Percentiles rank a stretch among this genome's conserved stretches.
Conservation (phyloP, 2,329 filamentous ascomycete genomes). For the Fusarium concolor region DNA sequence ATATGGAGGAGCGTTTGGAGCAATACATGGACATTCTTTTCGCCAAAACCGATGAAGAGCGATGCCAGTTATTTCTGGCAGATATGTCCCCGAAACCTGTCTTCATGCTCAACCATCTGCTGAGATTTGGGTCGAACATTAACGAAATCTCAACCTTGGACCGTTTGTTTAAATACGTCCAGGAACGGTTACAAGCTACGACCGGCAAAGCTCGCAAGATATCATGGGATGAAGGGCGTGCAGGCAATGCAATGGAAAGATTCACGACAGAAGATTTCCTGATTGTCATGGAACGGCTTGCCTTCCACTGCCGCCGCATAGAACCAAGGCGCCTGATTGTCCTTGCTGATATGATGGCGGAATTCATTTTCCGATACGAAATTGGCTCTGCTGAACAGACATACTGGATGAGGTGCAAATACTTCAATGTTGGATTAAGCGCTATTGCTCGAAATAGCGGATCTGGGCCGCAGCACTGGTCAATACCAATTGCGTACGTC, state of each 20-base stretch:
- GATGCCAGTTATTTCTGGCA: slow-evolving; percentile 49
- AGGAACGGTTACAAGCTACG: slow-evolving; percentile 30
- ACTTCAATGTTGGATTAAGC: slow-evolving; percentile 49
- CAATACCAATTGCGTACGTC: slow-evolving; percentile 49
- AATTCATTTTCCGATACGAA: slow-evolving; percentile 44
- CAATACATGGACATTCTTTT: slow-evolving; percentile 48
- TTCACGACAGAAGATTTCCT: slow-evolving; percentile 43
- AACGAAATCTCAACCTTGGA: slow-evolving; percentile 41
- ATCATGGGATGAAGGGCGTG: background rate
- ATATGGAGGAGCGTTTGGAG: slow-evolving; percentile 39
- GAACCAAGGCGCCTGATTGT: slow-evolving; percentile 51
- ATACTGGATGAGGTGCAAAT: slow-evolving; percentile 47
- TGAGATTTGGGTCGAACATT: slow-evolving; percentile 46
- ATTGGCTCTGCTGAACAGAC: slow-evolving; percentile 29
- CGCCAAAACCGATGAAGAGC: slow-evolving; percentile 47
- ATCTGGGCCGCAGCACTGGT: slow-evolving; percentile 40
- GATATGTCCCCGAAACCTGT: slow-evolving; percentile 40
- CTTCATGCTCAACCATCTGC: slow-evolving; percentile 50
- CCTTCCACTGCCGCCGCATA: slow-evolving; percentile 48
- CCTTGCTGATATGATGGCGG: slow-evolving; percentile 46
- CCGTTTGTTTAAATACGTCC: slow-evolving; percentile 45
- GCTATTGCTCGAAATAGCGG: slow-evolving; percentile 45
- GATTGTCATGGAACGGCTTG: slow-evolving; percentile 44
- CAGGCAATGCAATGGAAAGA: slow-evolving; percentile 26
- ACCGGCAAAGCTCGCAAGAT: slow-evolving; percentile 5